Percentiles rank a stretch among this genome's conserved stretches.
Evolutionary conservation across 768 basidiomycete genomes (phyloP).

Genomic region (Sporobolomyces roseus): DNA sequence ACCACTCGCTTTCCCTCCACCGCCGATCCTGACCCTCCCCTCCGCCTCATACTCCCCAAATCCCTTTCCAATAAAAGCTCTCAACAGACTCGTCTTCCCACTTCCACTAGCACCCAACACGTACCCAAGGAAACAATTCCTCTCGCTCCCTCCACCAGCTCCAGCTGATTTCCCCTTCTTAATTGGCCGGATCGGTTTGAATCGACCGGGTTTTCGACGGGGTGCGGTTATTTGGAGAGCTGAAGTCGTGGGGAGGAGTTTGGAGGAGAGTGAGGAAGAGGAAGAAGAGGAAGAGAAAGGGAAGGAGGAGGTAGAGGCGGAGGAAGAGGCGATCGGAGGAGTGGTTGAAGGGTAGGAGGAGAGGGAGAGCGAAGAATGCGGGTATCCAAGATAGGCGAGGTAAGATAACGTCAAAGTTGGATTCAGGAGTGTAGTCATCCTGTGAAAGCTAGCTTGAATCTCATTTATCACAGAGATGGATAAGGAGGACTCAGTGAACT

Average conservation of each 20-base stretch:
- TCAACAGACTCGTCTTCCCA: constrained; percentile 83
- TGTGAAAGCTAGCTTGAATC: constrained; percentile 47
- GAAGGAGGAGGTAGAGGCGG: background rate
- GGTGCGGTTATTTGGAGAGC: constrained; percentile 82
- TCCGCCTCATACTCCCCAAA: constrained; percentile 53
- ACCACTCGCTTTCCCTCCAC: background rate
- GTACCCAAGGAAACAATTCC: constrained; percentile 83
- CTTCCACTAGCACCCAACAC: constrained; percentile 93
- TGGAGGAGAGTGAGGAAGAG: constrained; percentile 28
- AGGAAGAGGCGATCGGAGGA: constrained; percentile 7
- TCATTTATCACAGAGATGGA: constrained; percentile 4
- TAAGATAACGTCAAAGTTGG: constrained; percentile 87
- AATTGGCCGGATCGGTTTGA: constrained; percentile 81
- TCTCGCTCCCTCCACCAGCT: constrained; percentile 59
- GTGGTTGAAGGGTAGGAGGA: background rate
- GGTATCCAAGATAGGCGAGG: constrained; percentile 91
- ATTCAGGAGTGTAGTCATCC: constrained; percentile 96
- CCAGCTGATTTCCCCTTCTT: too few relatives aligned
- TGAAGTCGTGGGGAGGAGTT: constrained; percentile 56
- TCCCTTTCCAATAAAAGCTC: constrained; percentile 78
- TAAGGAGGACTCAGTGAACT: constrained; percentile 36
- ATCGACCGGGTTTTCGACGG: constrained; percentile 75
- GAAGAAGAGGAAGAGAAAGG: constrained; percentile 18
- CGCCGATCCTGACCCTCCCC: background rate
- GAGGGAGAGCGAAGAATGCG: constrained; percentile 55